These are phyloP conservation scores for Leavenworthia alabamica DNA, from an alignment of 345 rosid genomes.

Conservation along the genomic window DNA sequence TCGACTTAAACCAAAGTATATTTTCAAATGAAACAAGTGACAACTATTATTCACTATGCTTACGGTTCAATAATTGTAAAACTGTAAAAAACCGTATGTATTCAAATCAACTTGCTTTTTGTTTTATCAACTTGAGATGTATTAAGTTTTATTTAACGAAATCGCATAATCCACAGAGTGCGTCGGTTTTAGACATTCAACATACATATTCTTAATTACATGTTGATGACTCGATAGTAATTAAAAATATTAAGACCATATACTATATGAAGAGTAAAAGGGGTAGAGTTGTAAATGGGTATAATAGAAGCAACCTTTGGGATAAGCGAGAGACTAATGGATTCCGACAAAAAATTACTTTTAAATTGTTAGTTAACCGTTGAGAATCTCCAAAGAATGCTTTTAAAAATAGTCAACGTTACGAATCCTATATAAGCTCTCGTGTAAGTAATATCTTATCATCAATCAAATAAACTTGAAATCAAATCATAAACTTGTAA, in stretches of 20 bases:
- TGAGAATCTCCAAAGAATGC: conserved; percentile 28
- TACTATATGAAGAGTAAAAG: too few relatives aligned
- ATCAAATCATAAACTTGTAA: background rate
- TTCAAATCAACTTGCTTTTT: too few relatives aligned
- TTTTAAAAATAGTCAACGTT: conserved; percentile 3
- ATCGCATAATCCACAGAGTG: too few relatives aligned
- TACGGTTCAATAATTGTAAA: background rate
- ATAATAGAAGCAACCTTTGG: conserved; percentile 16
- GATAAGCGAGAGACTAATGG: conserved; percentile 18
- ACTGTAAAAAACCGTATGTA: background rate
- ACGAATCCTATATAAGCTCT: conserved; percentile 16
- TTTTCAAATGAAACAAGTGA: background rate
- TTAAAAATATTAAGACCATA: too few relatives aligned
- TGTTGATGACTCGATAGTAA: too few relatives aligned
- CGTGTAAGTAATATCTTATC: too few relatives aligned
- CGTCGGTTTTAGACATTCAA: too few relatives aligned
- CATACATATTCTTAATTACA: too few relatives aligned
- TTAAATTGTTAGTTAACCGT: conserved; percentile 9
- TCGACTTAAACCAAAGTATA: background rate
- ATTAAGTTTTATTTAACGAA: too few relatives aligned
- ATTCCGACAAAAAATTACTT: background rate
- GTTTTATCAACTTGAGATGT: too few relatives aligned
- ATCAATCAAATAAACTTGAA: background rate
- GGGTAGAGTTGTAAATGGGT: conserved; percentile 1
- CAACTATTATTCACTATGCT: too few relatives aligned